Base-by-base conservation (phyloP, 495 filamentous ascomycete species). In the Penicillium angulare region DNA sequence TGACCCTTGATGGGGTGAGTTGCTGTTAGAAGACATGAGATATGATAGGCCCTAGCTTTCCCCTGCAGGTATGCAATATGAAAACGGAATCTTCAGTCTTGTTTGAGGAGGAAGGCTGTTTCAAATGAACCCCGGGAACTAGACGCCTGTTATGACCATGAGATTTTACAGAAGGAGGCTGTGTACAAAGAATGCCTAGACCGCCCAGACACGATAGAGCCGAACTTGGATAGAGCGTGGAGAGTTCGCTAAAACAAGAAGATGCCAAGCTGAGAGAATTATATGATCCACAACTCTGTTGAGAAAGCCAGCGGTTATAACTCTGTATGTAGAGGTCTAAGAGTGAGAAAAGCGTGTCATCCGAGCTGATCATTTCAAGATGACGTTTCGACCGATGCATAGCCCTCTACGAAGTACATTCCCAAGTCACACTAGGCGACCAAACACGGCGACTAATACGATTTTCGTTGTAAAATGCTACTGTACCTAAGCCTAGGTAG, bases 1-100 rank as follows among this genome's bases (percentile, higher is more conserved):
- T 1, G 53, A 40, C 47, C 49, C 54, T 40, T 56, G 56, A 17
- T 43, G 41, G 43, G 52, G 24, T 23, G 43, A 17, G 10, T 54
- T 33, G 10, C 47, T 15, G 29, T 63, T 47, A 15, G 59, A 57
- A 49, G 61, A 52, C 61, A 65, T 65, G 29, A 38, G n/a, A 41
- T 33, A 34, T 18, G n/a, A 27, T 18, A 34, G 29, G 42, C 38
- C 48, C 41, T 12, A 46, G 29, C n/a, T 50, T 12, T 7, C 23
- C 31, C 47, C 34, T 43, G n/a, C 22, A 27, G 34, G 27, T 50
- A 60, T 56, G 45, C 33, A 49, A 49, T 39, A 38, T 36, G 20
- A 27, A 35, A 9, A 24, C 17, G 8, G 22, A n/a, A 13, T 44
- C 26, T 43, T 33, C 34, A 29, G 17, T 43, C 32, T 41, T n/a